These are phyloP conservation scores for Collybiopsis confluens DNA, from an alignment of 768 basidiomycete species.

Conservation along the genomic window DNA sequence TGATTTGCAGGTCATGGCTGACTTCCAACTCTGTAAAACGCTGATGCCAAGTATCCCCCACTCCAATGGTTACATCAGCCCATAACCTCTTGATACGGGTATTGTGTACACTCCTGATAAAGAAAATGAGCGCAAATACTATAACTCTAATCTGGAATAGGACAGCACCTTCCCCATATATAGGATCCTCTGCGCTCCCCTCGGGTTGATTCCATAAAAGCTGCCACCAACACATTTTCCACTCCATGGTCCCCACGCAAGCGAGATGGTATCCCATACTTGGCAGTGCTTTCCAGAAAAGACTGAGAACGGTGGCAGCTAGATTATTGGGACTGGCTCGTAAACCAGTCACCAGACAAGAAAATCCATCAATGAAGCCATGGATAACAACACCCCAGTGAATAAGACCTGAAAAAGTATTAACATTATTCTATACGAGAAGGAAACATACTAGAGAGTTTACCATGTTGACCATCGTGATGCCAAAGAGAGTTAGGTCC, in stretches of 20 bases:
- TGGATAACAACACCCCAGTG: conserved; percentile 33
- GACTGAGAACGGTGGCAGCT: conserved; percentile 29
- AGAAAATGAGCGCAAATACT: background rate
- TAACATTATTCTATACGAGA: background rate
- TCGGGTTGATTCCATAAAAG: conserved; percentile 2
- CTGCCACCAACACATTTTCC: conserved; percentile 3
- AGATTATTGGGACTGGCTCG: conserved; percentile 35
- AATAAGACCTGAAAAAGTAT: conserved; percentile 26
- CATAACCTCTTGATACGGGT: conserved; percentile 30
- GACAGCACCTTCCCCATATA: conserved; percentile 6
- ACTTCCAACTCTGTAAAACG: conserved; percentile 27
- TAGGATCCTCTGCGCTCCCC: conserved; percentile 3
- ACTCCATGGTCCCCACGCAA: conserved; percentile 1
- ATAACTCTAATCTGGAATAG: background rate
- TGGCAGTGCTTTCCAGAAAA: conserved; percentile 10
- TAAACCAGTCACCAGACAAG: conserved; percentile 30
- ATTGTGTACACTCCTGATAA: conserved; percentile 18
- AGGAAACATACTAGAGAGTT: conserved; percentile 2
- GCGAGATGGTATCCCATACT: conserved; percentile 4
- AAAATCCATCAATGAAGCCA: conserved; percentile 39
- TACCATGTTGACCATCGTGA: conserved; percentile 34
- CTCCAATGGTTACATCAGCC: conserved; percentile 26
- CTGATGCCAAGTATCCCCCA: conserved; percentile 29
- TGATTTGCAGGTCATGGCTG: conserved; percentile 19
- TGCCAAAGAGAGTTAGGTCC: conserved; percentile 30